These are phyloP conservation scores for Rhizopus arrhizus DNA, from an alignment of 371 early-diverging fungal species.

Conservation along the genomic window DNA sequence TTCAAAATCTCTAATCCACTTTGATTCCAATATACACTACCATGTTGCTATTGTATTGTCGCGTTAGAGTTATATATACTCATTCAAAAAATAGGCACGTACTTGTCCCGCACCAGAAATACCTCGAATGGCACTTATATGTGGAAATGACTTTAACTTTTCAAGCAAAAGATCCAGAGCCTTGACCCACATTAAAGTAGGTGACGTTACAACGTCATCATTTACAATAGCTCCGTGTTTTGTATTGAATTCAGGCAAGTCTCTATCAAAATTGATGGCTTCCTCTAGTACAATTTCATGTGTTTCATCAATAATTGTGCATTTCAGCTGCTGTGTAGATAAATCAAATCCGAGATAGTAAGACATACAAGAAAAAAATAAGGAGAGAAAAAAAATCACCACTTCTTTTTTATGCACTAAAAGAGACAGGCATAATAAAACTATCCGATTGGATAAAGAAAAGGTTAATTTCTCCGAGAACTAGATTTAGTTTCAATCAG, in stretches of 20 bases:
- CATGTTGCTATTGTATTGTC: conserved; percentile 69
- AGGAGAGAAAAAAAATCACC: background rate
- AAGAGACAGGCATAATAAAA: background rate
- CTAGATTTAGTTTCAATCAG: too few relatives aligned
- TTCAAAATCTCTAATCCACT: conserved; percentile 46
- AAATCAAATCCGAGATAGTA: conserved; percentile 72
- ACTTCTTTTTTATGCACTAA: background rate
- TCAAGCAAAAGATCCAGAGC: conserved; percentile 68
- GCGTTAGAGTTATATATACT: background rate
- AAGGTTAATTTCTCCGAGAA: conserved; percentile 1
- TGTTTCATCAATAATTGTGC: conserved; percentile 52
- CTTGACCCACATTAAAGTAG: conserved; percentile 81
- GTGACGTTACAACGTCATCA: conserved; percentile 60
- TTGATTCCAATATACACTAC: conserved; percentile 77
- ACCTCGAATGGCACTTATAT: conserved; percentile 45
- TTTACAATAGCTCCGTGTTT: conserved; percentile 55
- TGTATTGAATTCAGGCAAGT: conserved; percentile 61
- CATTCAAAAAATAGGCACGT: background rate
- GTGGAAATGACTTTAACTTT: conserved; percentile 35
- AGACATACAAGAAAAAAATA: conserved; percentile 4
- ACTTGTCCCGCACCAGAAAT: conserved; percentile 79
- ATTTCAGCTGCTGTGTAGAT: conserved; percentile 81
- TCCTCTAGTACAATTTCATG: conserved; percentile 46
- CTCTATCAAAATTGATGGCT: conserved; percentile 59
- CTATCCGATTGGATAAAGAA: conserved; percentile 6